phyloP scores from a whole-genome alignment of 2,329 filamentous ascomycete genomes.

The Setomelanomma holmii region DNA sequence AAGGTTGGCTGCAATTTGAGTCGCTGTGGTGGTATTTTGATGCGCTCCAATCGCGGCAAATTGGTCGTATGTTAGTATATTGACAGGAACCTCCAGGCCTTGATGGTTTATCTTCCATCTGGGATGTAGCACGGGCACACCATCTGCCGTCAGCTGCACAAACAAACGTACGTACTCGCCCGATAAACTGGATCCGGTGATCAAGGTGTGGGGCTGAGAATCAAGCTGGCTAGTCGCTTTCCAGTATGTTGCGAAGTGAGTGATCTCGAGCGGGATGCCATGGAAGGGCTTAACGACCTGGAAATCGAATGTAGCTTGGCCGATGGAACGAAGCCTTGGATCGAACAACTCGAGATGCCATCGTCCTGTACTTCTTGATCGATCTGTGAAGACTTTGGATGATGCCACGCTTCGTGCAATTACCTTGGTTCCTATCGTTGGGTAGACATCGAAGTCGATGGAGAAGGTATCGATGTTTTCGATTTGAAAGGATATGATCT shows the following conservation, averaged over 20 bases:
- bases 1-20: conserved; percentile 32
- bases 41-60: conserved; percentile 62
- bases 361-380: conserved; percentile 75
- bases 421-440: conserved; percentile 95
- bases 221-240: conserved; percentile 96
- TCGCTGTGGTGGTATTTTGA: conserved; percentile 32
- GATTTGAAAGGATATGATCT: conserved; percentile 92
- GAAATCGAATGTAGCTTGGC: conserved; percentile 90
- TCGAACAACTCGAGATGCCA: conserved; percentile 93
- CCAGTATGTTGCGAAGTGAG: conserved; percentile 99
- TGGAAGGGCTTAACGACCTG: conserved; percentile 97
- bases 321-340: conserved; percentile 87
- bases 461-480: conserved; percentile 92
- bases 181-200: conserved; percentile 92
- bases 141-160: conserved; percentile 89
- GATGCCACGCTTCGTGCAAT: conserved; percentile 95
- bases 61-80: conserved; percentile 76
- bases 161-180: conserved; percentile 94
- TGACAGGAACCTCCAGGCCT: conserved; percentile 81
- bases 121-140: conserved; percentile 85
- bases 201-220: conserved; percentile 81
- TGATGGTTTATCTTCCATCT: conserved; percentile 79
- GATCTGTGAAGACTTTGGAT: conserved; percentile 81
- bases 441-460: conserved; percentile 96
- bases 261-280: conserved; percentile 91